Base-by-base conservation (phyloP, 2,329 filamentous ascomycete genomes). In the Cladosporium sp. region DNA sequence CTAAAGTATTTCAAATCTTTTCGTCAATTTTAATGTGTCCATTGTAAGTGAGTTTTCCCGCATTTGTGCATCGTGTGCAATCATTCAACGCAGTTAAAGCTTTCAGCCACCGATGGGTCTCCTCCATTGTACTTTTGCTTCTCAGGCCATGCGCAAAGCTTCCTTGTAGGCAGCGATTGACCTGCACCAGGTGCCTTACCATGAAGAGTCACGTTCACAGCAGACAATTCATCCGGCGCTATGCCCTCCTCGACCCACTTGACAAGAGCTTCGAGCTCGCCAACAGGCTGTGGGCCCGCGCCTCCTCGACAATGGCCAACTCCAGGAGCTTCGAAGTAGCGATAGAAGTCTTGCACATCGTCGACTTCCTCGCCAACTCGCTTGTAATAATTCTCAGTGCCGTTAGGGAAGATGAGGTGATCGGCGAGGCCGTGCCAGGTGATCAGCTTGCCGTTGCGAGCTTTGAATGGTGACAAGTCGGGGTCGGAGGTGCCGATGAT, bases 361-460 rank as follows among this genome's bases (percentile, higher is more conserved):
- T 56, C 13, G 4, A 58, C 26, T 14, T 51, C 7, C 1, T 67
- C 70, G 21, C 70, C 58, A 1, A 80, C 77, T 7, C 70, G 66
- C 7, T 75, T 61, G 65, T 80, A 80, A 68, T 81, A 81, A 26
- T 76, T 62, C 3, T 67, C 66, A 0, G 76, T 78, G 2, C 78
- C 77, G 10, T 75, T 72, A 1, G 76, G 71, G 25, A 72, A 70
- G 64, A 82, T 80, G 14, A 79, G 66, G 23, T 76, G 66, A 66
- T 81, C 75, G 6, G 69, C 72, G 25, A 77, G 65, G 6, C 79
- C 81, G 60, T 82, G 79, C 76, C 77, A 82, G 1, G 75, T 77
- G 18, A 83, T 74, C 70, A 83, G 75, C 66, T 82, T 83, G 1
- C 76, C 79, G 0, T 78, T 79, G 1, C 68, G 64, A 0, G 69